phyloP scores from a whole-genome alignment of 768 basidiomycete genomes.

The Tulasnella sp. region DNA sequence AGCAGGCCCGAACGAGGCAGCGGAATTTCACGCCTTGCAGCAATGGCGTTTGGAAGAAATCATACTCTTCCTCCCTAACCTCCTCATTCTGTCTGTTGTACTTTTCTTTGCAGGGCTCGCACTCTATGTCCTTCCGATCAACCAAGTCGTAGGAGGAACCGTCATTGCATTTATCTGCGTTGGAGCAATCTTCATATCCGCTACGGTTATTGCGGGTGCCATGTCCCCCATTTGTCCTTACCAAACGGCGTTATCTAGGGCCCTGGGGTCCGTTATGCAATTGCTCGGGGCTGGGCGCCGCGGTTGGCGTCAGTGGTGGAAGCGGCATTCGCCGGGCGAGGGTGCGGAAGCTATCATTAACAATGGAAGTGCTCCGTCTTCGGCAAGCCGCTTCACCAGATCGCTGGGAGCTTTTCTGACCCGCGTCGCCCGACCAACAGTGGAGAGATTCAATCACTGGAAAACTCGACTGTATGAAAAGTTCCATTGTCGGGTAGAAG shows the following conservation, averaged over 20 bases:
- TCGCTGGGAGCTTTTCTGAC: too few relatives aligned
- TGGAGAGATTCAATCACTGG: too few relatives aligned
- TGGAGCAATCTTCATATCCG: background rate
- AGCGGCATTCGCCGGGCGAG: too few relatives aligned
- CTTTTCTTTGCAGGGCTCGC: background rate
- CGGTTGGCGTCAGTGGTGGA: too few relatives aligned
- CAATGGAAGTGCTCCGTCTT: too few relatives aligned
- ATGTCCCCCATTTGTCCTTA: background rate
- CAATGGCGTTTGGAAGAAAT: background rate
- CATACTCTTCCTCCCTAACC: background rate
- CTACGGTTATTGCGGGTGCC: background rate
- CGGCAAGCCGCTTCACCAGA: too few relatives aligned
- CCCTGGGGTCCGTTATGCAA: background rate
- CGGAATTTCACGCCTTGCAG: background rate
- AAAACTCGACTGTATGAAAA: too few relatives aligned
- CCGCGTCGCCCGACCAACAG: too few relatives aligned
- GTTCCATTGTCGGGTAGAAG: too few relatives aligned
- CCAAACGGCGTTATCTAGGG: background rate
- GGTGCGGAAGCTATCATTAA: too few relatives aligned
- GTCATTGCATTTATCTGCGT: background rate
- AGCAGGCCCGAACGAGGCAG: background rate
- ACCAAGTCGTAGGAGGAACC: background rate
- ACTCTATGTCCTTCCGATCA: background rate
- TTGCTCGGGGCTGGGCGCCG: too few relatives aligned
- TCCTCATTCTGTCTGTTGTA: background rate